Evolutionary conservation across 1,284 basidiomycete species (phyloP), one percentile per base, ranked within the genome.

Genomic region (Coniferiporia sulphurascens): DNA sequence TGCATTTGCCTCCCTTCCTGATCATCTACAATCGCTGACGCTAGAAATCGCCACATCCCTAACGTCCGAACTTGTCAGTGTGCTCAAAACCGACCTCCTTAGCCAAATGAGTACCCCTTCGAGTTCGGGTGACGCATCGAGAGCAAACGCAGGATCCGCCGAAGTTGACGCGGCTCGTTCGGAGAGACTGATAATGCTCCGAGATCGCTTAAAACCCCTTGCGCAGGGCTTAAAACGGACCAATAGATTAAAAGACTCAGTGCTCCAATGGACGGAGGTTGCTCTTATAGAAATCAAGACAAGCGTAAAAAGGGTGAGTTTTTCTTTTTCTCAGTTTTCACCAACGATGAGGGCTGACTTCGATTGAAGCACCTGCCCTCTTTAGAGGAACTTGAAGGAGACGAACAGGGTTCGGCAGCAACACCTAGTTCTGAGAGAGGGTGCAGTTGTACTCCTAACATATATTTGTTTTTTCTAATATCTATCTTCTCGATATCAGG

Each of bases 151-250:
- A 22, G 35, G 36, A 32, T 46, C 53, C n/a, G 15, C 35, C 3
- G 27, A 49, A 32, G 32, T 17, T 36, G 35, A 52, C n/a, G 19
- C 35, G 9, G 48, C 43, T 10, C 35, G 56, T 41, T 19, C 38
- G 13, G 60, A 58, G 22, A 59, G 52, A 35, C 32, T 55, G 68
- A 73, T 36, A 66, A 73, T 75, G 1, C 67, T 91, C 32, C 77
- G 78, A 52, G 85, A 90, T 62, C 77, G 83, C 48, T 67, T 93
- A 50, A 78, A 80, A 17, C 91, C 92, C 0, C 71, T 95, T 53
- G 71, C 97, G 22, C 78, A 85, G 34, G 91, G 91, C 0, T 78
- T 98, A 43, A 73, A 86, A 15, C 80, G 89, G 60, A 93, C 93
- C 1, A 84, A 83, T 34, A 87, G 87, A 4, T 71, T 92, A 43